These are phyloP conservation scores for Pythium phragmiticola DNA, from an alignment of 352 stramenopile species.

Conservation along the genomic window DNA sequence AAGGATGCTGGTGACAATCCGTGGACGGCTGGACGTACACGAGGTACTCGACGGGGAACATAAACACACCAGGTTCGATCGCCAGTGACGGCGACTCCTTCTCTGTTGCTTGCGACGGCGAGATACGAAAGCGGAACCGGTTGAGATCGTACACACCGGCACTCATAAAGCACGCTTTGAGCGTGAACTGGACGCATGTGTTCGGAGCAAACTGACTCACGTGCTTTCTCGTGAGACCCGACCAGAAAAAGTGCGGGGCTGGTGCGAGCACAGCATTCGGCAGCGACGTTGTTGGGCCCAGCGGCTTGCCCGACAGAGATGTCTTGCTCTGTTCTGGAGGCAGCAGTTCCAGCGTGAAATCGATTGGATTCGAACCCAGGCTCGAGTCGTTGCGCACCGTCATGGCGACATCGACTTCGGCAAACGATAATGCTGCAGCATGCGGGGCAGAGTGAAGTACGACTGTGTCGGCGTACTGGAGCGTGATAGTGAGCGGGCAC, in stretches of 20 bases:
- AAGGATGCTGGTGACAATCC: neutral
- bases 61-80: slow-evolving; percentile 39
- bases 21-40: slow-evolving; percentile 54
- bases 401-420: slow-evolving; percentile 71
- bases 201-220: slow-evolving; percentile 52
- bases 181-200: slow-evolving; percentile 40
- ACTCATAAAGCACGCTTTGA: slow-evolving; percentile 73
- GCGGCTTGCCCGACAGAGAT: slow-evolving; percentile 4
- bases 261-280: slow-evolving; percentile 16
- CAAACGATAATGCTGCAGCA: slow-evolving; percentile 30
- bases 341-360: slow-evolving; percentile 80
- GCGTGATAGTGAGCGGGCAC: slow-evolving; percentile 70
- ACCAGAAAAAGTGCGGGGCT: slow-evolving; percentile 79
- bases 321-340: slow-evolving; percentile 65
- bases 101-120: slow-evolving; percentile 20
- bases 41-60: slow-evolving; percentile 77
- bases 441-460: slow-evolving; percentile 22
- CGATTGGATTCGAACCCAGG: slow-evolving; percentile 48
- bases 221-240: slow-evolving; percentile 72
- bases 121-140: slow-evolving; percentile 65
- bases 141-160: slow-evolving; percentile 84
- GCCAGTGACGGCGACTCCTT: slow-evolving; percentile 4
- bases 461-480: slow-evolving; percentile 50
- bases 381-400: slow-evolving; percentile 68
- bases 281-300: slow-evolving; percentile 9